Evolutionary conservation across 768 basidiomycete genomes (phyloP).

Genomic region (Mrakia frigida): DNA sequence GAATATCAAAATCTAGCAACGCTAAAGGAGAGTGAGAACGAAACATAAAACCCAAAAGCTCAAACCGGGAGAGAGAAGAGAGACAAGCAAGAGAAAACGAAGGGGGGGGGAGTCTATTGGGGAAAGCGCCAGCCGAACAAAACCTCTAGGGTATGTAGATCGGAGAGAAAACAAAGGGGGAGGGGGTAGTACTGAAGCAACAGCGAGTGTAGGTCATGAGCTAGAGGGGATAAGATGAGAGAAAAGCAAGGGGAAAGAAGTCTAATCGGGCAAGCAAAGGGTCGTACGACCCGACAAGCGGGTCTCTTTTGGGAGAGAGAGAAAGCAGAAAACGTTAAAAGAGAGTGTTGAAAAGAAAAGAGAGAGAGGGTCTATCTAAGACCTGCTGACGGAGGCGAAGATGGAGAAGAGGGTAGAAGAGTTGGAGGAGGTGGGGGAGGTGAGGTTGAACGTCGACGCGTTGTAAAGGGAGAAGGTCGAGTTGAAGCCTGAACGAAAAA

Average conservation of each 20-base stretch:
- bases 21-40: background rate
- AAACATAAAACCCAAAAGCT: conserved; percentile 5
- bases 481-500: background rate
- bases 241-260: conserved; percentile 12
- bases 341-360: background rate
- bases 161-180: background rate
- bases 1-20: background rate
- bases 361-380: background rate
- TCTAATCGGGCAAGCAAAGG: background rate
- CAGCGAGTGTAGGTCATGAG: background rate
- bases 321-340: background rate
- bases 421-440: background rate
- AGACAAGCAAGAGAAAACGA: background rate
- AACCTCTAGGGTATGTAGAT: too few relatives aligned
- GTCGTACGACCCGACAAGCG: background rate
- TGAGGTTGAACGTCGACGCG: background rate
- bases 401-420: conserved; percentile 10
- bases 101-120: background rate
- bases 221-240: background rate
- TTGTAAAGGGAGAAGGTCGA: conserved; percentile 14
- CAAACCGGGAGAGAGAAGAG: background rate
- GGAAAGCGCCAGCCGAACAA: too few relatives aligned
- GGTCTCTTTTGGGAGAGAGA: background rate
- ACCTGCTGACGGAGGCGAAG: background rate
- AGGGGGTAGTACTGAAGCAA: background rate